Conservation (phyloP, 1,139 yeast genomes). For the Nakaseomyces bracarensis region DNA sequence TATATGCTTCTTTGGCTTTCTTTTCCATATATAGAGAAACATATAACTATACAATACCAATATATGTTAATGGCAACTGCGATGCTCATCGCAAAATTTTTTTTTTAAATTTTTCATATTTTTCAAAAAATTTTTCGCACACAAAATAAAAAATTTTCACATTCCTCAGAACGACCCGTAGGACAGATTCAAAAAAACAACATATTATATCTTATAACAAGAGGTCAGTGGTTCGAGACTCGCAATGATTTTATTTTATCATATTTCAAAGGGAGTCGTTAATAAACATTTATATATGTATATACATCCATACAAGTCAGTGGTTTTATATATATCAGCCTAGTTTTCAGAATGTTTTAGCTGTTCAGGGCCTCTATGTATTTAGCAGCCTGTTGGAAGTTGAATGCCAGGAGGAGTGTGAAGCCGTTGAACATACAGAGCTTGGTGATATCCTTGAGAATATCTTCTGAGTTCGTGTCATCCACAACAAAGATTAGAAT, state of each 20-base stretch:
- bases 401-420: conserved; percentile 70
- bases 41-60: no score
- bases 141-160: neutral
- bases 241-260: no score
- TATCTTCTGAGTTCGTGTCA: conserved; percentile 63
- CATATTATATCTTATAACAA: no score
- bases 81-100: conserved; percentile 4
- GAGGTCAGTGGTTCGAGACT: neutral
- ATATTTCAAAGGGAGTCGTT: neutral
- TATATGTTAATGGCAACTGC: neutral
- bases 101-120: neutral
- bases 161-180: no score
- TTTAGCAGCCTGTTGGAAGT: conserved; percentile 77
- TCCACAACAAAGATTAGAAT: conserved; percentile 70
- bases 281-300: no score
- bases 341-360: neutral
- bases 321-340: no score
- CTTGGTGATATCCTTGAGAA: conserved; percentile 60
- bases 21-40: no score
- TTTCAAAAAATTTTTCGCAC: neutral
- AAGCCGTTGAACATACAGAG: conserved; percentile 63
- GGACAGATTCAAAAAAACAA: no score
- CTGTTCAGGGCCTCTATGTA: conserved; percentile 42
- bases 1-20: no score
- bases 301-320: neutral